Evolutionary conservation across 768 basidiomycete species (phyloP).

Genomic region (Lyophyllum decastes): DNA sequence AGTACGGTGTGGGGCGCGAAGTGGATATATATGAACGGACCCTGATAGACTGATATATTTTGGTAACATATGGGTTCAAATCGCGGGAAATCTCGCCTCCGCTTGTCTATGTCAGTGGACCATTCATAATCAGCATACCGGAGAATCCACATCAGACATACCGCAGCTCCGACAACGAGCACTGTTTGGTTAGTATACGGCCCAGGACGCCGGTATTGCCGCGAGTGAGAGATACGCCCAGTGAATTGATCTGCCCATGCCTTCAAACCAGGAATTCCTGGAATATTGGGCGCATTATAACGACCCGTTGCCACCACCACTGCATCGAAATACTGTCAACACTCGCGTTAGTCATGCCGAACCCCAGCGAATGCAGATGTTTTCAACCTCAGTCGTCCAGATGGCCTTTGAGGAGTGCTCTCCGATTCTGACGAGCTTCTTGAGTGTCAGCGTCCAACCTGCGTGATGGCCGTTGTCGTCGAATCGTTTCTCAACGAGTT

Average conservation of each 20-base stretch:
- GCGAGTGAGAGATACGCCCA: constrained; percentile 34
- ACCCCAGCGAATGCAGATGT: not conserved
- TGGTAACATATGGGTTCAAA: constrained; percentile 25
- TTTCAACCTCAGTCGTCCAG: not conserved
- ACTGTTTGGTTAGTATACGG: constrained; percentile 36
- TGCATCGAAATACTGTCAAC: constrained; percentile 34
- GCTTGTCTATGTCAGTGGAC: constrained; percentile 27
- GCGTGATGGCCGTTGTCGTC: constrained; percentile 27
- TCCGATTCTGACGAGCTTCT: constrained; percentile 25
- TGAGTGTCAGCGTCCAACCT: constrained; percentile 37
- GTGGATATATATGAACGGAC: not conserved
- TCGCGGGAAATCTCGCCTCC: constrained; percentile 37
- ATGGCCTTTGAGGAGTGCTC: constrained; percentile 24
- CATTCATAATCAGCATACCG: not conserved
- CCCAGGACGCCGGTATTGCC: constrained; percentile 44
- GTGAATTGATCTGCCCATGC: constrained; percentile 38
- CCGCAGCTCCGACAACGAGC: constrained; percentile 43
- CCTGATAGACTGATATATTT: not conserved
- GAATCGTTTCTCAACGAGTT: constrained; percentile 40
- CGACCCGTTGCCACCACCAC: constrained; percentile 34
- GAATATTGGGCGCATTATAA: constrained; percentile 36
- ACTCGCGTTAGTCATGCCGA: not conserved
- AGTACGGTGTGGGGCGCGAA: not conserved
- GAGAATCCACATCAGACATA: constrained; percentile 19
- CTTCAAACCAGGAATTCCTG: constrained; percentile 32